Conservation (phyloP, 2,329 filamentous ascomycete genomes). For the Macrophomina pseudophaseolina region DNA sequence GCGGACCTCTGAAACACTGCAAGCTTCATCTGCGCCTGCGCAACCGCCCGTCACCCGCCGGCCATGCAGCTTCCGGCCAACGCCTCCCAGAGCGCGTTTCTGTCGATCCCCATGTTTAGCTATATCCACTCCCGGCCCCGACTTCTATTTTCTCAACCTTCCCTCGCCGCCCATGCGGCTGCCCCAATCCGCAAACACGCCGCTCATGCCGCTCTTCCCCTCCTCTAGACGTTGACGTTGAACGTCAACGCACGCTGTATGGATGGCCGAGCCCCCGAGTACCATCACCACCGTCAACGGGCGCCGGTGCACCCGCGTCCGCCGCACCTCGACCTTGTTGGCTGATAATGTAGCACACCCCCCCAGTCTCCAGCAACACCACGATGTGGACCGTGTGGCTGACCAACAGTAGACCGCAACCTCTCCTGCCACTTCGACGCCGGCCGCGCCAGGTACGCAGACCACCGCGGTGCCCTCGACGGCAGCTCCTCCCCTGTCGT, state of each 20-base stretch:
- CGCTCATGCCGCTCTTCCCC: conserved; percentile 37
- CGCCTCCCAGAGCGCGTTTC: conserved; percentile 12
- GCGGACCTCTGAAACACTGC: conserved; percentile 21
- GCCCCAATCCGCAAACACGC: conserved; percentile 3
- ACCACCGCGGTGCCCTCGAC: conserved; percentile 31
- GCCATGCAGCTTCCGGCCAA: conserved; percentile 10
- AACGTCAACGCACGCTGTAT: conserved; percentile 32
- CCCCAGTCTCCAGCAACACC: conserved; percentile 23
- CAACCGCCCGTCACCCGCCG: conserved; percentile 16
- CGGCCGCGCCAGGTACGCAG: conserved; percentile 36
- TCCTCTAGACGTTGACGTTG: conserved; percentile 31
- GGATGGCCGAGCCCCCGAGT: conserved; percentile 46
- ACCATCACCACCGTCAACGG: conserved; percentile 45
- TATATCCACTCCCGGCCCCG: conserved; percentile 21
- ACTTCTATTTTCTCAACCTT: conserved; percentile 1
- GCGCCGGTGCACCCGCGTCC: conserved; percentile 46
- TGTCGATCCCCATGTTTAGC: conserved; percentile 10
- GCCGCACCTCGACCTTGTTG: conserved; percentile 29
- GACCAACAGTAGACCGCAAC: conserved; percentile 30
- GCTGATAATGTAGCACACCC: conserved; percentile 29
- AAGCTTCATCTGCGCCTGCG: conserved; percentile 19
- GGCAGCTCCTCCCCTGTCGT: conserved; percentile 21
- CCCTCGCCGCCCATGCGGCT: conserved; percentile 13
- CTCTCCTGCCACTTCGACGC: conserved; percentile 36
- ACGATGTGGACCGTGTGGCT: conserved; percentile 2